A percentile compares a stretch with the other conserved stretches of the same genome.
phyloP scores from a whole-genome alignment of 331 rosid species.

The Acacia pycnantha region DNA sequence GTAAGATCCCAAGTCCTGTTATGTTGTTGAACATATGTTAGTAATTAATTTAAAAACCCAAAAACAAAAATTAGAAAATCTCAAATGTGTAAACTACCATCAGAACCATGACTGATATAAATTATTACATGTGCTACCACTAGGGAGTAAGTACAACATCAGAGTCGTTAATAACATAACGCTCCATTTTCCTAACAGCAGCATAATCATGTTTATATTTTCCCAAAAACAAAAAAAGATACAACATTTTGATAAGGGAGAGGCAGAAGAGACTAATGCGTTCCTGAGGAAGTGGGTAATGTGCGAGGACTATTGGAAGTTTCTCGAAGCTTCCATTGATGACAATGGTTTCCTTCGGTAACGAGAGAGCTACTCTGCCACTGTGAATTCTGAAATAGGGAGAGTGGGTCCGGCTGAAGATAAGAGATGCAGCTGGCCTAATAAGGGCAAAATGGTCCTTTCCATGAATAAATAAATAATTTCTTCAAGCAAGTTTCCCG shows the following conservation, averaged over 20 bases:
- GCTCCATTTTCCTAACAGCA: too few species aligned
- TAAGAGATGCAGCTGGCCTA: neutral
- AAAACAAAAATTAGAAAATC: neutral
- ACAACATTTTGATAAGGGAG: too few species aligned
- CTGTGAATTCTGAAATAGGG: neutral
- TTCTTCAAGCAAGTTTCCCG: neutral
- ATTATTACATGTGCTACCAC: neutral
- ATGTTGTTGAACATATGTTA: neutral
- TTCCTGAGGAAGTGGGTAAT: neutral
- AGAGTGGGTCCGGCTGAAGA: neutral
- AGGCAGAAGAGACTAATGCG: too few species aligned
- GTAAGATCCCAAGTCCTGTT: constrained; percentile 2
- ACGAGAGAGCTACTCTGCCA: neutral
- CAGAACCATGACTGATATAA: neutral
- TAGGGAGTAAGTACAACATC: neutral
- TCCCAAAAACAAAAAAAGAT: too few species aligned
- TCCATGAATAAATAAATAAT: too few species aligned
- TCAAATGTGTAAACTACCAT: neutral
- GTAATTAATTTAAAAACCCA: neutral
- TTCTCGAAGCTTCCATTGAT: neutral
- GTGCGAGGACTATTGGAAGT: neutral
- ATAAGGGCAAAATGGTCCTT: too few species aligned
- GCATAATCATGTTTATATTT: too few species aligned
- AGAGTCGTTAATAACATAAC: too few species aligned
- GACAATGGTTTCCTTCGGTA: neutral